Conservation (phyloP, 2,329 filamentous ascomycete species). For the Colletotrichum sp. region DNA sequence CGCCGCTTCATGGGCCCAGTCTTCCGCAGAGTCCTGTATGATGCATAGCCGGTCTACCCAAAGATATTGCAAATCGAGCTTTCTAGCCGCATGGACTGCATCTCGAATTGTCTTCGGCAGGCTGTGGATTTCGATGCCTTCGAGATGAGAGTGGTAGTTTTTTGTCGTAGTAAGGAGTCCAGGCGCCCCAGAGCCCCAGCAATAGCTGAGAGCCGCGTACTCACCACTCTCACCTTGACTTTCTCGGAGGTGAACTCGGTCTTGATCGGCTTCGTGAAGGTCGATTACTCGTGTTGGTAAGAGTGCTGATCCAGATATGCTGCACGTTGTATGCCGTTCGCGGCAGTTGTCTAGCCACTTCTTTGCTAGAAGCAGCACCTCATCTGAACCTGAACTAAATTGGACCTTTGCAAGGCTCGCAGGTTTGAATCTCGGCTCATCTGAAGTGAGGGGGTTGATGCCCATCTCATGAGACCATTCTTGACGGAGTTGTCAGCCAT, state of each 20-base stretch:
- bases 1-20: not conserved
- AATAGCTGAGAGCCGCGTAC: not conserved
- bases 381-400: not conserved
- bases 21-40: not conserved
- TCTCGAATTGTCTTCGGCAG: accelerated
- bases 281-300: not conserved
- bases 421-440: not conserved
- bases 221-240: accelerated
- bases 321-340: not conserved
- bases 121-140: not conserved
- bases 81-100: not conserved
- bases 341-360: not conserved
- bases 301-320: accelerated
- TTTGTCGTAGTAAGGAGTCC: not conserved
- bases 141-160: not conserved
- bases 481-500: accelerated
- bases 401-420: not conserved
- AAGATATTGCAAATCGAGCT: not conserved
- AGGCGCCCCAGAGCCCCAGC: not conserved
- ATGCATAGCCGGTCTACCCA: not conserved
- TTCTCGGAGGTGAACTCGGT: not conserved
- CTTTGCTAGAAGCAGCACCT: not conserved
- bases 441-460: not conserved
- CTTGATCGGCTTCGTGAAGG: accelerated
- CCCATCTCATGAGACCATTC: not conserved